A percentile compares a stretch with the other conserved stretches of the same genome.
Evolutionary conservation across 306 rosid genomes (phyloP).

Genomic region (Echinosophora koreensis): DNA sequence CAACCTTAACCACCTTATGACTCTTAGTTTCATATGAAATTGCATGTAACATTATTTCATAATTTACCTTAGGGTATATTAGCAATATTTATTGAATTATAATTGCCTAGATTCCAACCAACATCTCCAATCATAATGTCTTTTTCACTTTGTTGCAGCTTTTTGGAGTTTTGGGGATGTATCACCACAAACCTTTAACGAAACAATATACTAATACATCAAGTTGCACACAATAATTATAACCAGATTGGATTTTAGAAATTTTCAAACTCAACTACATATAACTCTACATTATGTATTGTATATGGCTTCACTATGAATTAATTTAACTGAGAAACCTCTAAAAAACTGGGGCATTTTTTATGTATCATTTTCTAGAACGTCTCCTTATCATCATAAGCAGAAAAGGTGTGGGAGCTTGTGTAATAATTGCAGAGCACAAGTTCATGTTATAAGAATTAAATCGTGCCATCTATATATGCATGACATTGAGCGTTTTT

Average conservation of each 20-base stretch:
- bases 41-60: conserved; percentile 17
- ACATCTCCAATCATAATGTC: conserved; percentile 63
- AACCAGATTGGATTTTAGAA: conserved; percentile 47
- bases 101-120: conserved; percentile 55
- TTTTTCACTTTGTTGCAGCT: conserved; percentile 61
- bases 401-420: conserved; percentile 56
- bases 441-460: conserved; percentile 50
- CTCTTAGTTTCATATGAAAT: not conserved
- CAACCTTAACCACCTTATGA: too few relatives aligned
- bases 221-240: conserved; percentile 62
- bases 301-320: conserved; percentile 14
- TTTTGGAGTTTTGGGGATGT: conserved; percentile 54
- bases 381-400: conserved; percentile 31
- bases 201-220: conserved; percentile 41
- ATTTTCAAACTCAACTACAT: not conserved
- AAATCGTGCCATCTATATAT: conserved; percentile 38
- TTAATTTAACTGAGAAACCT: conserved; percentile 7
- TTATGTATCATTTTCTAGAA: conserved; percentile 1
- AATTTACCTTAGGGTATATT: conserved; percentile 19
- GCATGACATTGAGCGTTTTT: conserved; percentile 53
- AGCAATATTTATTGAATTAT: conserved; percentile 33
- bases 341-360: not conserved
- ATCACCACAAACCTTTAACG: conserved; percentile 56
- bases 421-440: conserved; percentile 62
- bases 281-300: not conserved